Base-by-base conservation (phyloP, 768 basidiomycete species). In the Russula dissimulans region DNA sequence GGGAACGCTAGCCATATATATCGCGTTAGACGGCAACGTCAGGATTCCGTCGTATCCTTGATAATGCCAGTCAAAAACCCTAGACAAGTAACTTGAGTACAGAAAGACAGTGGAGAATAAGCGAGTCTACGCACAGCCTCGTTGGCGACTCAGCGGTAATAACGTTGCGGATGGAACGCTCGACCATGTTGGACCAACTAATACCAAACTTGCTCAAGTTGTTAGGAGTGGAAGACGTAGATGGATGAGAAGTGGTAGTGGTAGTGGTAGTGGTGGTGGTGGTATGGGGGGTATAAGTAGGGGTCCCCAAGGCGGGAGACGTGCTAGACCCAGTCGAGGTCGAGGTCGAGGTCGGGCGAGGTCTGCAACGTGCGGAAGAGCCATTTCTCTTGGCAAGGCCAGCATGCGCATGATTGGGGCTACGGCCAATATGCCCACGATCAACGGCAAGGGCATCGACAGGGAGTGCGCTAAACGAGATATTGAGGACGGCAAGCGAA, bases 1-100 rank as follows among this genome's bases (percentile, higher is more conserved):
- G 22, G 22, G 1, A 26, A 26, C 2, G 22, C 1, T 26, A 2
- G 22, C 22, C 22, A 26, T 26, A 26, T 26, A 26, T 26, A 26
- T 26, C 22, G 22, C 22, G 22, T 26, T 36, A 36, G 34, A 2
- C 34, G 10, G 39, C 10, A 5, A 15, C 1, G 69, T 15, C 71
- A 2, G 77, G 5, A 7, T 39, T 44, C 73, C 0, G 67, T 64
- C 56, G 22, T 85, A 80, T 50, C 73, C 72, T 62, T 68, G 72
- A 11, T 85, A 78, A 41, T 77, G 76, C 92, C 92, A 95, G 36
- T 78, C 81, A 72, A 90, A 89, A 42, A 85, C 51, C 12, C 79
- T 79, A 7, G 7, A 3, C 3, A 51, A 14, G 26, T 31, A 3
- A 41, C 8, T 2, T 56, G 4, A 51, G 53, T 9, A 7, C 15